These are phyloP conservation scores for Boletus edulis DNA, from an alignment of 768 basidiomycete genomes.

Conservation along the genomic window DNA sequence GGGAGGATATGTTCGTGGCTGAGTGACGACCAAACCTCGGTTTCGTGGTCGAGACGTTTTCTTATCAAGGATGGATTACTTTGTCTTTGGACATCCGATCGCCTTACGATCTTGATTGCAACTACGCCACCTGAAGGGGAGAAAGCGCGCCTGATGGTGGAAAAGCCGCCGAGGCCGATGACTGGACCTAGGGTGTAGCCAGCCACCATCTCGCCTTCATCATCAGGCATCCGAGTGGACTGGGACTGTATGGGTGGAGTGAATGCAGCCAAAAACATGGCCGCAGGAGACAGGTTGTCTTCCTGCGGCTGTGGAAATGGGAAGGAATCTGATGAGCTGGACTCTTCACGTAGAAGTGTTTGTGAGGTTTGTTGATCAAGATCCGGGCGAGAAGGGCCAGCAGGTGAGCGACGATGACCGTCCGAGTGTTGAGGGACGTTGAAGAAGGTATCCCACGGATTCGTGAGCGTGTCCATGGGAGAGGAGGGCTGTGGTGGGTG, in stretches of 20 bases:
- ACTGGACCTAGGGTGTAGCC: conserved; percentile 75
- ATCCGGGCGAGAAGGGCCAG: conserved; percentile 19
- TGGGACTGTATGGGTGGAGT: conserved; percentile 37
- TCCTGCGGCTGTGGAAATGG: conserved; percentile 13
- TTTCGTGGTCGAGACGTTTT: conserved; percentile 68
- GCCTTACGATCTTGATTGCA: conserved; percentile 82
- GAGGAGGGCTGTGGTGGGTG: conserved; percentile 8
- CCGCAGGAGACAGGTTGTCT: conserved; percentile 57
- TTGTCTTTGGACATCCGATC: conserved; percentile 53
- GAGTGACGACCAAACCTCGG: conserved; percentile 68
- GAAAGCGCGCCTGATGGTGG: conserved; percentile 70
- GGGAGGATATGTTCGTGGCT: conserved; percentile 87
- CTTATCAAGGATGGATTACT: conserved; percentile 45
- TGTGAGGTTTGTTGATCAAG: conserved; percentile 27
- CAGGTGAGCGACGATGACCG: neutral
- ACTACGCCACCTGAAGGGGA: conserved; percentile 62
- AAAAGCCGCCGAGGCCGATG: conserved; percentile 81
- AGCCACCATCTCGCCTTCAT: conserved; percentile 62
- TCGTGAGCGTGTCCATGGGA: conserved; percentile 1
- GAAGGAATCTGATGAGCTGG: neutral
- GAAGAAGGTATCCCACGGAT: conserved; percentile 11
- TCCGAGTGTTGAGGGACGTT: neutral
- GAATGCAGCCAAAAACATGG: conserved; percentile 70
- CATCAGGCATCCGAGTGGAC: conserved; percentile 47
- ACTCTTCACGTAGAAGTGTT: conserved; percentile 9